Percentiles rank a stretch among this genome's conserved stretches.
These are phyloP conservation scores for Cardiosporidium cionae DNA, from an alignment of 169 alveolate species.

Conservation along the genomic window DNA sequence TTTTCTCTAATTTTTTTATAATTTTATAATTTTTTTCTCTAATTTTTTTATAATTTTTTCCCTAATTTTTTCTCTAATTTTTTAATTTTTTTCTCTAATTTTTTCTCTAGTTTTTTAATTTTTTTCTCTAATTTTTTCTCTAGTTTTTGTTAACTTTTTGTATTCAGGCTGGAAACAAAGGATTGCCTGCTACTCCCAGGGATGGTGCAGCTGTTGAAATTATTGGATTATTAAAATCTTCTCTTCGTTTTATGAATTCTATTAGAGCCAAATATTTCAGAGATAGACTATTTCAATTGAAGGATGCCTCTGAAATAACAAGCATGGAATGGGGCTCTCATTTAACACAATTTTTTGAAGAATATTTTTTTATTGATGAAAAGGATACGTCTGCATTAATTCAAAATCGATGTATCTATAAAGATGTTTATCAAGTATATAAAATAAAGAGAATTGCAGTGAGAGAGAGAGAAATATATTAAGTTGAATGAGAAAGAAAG, in stretches of 20 bases:
- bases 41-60: too few species aligned
- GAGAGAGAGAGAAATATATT: not conserved
- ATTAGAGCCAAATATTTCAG: conserved; percentile 32
- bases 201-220: conserved; percentile 92
- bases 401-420: conserved; percentile 59
- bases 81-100: too few species aligned
- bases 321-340: too few species aligned
- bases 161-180: conserved; percentile 48
- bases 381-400: conserved; percentile 31
- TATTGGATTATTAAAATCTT: conserved; percentile 70
- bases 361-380: conserved; percentile 26
- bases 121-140: conserved; percentile 36
- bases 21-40: too few species aligned
- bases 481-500: too few species aligned
- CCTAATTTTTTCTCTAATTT: too few species aligned
- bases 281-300: too few species aligned
- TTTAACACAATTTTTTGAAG: too few species aligned
- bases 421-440: conserved; percentile 54
- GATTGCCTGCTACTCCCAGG: conserved; percentile 76
- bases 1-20: too few species aligned
- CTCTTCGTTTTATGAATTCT: conserved; percentile 52
- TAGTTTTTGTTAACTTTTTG: too few species aligned
- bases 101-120: not conserved
- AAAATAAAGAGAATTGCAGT: too few species aligned
- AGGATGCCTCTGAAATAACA: too few species aligned